Base-by-base conservation (phyloP, 2,329 filamentous ascomycete species). In the Xylariaceae sp. region DNA sequence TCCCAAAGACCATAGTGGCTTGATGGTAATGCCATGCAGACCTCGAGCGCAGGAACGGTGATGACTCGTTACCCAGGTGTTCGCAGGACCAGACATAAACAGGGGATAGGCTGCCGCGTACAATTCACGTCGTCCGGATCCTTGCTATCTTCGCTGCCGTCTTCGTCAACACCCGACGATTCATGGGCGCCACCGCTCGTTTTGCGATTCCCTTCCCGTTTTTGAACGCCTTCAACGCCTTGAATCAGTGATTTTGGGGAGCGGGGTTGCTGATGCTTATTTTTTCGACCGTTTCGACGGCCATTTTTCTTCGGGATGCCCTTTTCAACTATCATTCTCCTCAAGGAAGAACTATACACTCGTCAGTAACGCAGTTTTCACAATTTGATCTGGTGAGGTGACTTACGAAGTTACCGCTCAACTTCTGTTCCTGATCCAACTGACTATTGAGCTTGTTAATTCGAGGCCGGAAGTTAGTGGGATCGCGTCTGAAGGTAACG, bases 391-490 rank as follows among this genome's bases (percentile, higher is more conserved):
- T 35, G 23, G 41, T 12, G 45, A 44, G 50, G 49, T 20, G 42
- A 80, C 83, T 76, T 76, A 88, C 85, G 75, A 86, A 98, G 74
- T 97, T 97, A 60, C 94, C 94, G 55, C 71, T 73, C 62, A 90
- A 60, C 79, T 98, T 98, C 79, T 98, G 93, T 67, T 97, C 93
- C 68, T 96, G 91, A 70, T 98, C 93, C 58, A 97, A 80, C 75
- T 98, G 93, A 65, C 87, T 93, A 70, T 91, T 85, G 64, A 82
- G 74, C 80, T 98, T 98, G 82, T 98, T 98, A 77, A 98, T 98
- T 72, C 94, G 89, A 52, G 94, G 93, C 51, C 93, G 85, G 80
- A 82, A 98, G 63, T 93, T 95, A 72, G 85, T 90, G 52, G 94
- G 93, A 64, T 98, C 93, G 67, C 94, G 90, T 63, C 93, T 88